Percentiles rank a stretch among this genome's conserved stretches.
Conservation (phyloP, 2,329 filamentous ascomycete species). For the Endoconidiophora polonica region DNA sequence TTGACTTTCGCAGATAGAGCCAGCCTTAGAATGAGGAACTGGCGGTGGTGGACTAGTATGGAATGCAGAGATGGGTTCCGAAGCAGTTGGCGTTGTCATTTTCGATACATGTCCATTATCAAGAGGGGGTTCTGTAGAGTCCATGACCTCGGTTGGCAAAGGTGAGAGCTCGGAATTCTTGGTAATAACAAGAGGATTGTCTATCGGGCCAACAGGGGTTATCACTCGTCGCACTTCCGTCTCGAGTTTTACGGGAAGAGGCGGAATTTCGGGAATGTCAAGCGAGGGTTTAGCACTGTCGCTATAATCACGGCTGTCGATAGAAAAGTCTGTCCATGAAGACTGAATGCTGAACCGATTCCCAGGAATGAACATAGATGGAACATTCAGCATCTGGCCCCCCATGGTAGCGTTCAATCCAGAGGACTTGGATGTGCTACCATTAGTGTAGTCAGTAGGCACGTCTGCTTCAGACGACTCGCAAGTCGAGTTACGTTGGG, state of each 20-base stretch:
- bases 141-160: conserved; percentile 4
- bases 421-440: background rate
- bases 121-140: background rate
- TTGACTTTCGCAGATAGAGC: conserved; percentile 7
- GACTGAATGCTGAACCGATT: conserved; percentile 38
- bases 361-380: conserved; percentile 25
- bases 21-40: conserved; percentile 23
- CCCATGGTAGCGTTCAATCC: conserved; percentile 20
- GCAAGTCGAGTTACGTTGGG: conserved; percentile 24
- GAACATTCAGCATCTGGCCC: conserved; percentile 31
- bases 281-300: conserved; percentile 6
- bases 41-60: conserved; percentile 36
- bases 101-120: background rate
- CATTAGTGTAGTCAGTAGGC: conserved; percentile 15
- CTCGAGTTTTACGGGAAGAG: conserved; percentile 9
- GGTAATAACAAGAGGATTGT: conserved; percentile 3
- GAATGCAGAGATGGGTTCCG: conserved; percentile 16
- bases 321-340: conserved; percentile 43
- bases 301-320: conserved; percentile 31
- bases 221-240: too few relatives aligned
- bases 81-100: background rate
- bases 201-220: too few relatives aligned
- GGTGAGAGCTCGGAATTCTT: conserved; percentile 9
- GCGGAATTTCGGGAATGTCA: conserved; percentile 12
- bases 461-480: conserved; percentile 23